These are phyloP conservation scores for Fusarium abutilonis DNA, from an alignment of 2,329 filamentous ascomycete genomes.

Conservation along the genomic window DNA sequence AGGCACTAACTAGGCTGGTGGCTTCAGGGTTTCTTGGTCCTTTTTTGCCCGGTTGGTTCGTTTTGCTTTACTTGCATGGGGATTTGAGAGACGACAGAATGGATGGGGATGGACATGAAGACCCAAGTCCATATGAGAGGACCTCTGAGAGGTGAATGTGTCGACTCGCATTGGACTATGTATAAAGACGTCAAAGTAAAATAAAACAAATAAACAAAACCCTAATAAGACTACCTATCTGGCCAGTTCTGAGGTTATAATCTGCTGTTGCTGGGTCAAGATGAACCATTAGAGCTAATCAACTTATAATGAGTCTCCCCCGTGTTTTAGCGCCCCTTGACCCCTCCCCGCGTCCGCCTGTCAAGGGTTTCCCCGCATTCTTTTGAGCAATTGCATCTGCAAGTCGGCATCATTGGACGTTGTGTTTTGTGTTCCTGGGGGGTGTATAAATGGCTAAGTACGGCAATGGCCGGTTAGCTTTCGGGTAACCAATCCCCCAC, in stretches of 20 bases:
- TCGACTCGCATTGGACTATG: conserved; percentile 26
- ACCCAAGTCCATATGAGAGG: conserved; percentile 10
- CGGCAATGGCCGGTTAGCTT: conserved; percentile 53
- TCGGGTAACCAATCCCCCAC: conserved; percentile 42
- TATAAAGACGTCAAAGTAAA: conserved; percentile 22
- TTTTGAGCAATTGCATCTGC: conserved; percentile 10
- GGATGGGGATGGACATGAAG: conserved; percentile 7
- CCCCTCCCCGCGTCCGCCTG: conserved; percentile 21
- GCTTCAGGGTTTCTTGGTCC: too few species aligned
- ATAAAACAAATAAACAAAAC: conserved; percentile 16
- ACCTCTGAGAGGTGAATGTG: conserved; percentile 29
- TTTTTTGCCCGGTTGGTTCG: conserved; percentile 28
- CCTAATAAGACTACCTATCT: conserved; percentile 5
- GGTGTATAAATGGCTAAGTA: conserved; percentile 42
- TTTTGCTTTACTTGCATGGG: conserved; percentile 14
- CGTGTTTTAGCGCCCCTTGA: conserved; percentile 20
- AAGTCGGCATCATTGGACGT: neutral
- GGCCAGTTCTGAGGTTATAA: neutral
- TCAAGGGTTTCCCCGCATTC: conserved; percentile 35
- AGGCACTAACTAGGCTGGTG: conserved; percentile 22
- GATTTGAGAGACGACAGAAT: conserved; percentile 22
- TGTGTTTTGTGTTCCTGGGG: neutral
- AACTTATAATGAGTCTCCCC: conserved; percentile 15
- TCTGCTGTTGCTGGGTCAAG: neutral
- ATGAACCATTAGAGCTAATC: neutral